Conservation (phyloP, 257 asterid species). For the Sherardia arvensis region DNA sequence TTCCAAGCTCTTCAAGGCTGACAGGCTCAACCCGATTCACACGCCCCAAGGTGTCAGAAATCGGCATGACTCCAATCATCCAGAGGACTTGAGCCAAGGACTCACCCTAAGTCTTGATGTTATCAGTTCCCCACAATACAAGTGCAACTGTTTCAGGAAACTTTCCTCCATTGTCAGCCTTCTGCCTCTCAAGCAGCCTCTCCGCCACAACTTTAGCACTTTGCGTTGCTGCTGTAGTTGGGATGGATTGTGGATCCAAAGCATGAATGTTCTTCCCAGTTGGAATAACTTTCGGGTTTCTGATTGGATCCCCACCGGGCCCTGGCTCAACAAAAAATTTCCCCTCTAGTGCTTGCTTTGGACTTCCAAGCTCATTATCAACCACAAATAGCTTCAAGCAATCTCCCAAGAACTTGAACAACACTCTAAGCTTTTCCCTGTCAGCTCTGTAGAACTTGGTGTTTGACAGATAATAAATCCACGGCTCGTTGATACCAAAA, state of each 20-base stretch:
- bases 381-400: too few species aligned
- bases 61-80: constrained; percentile 86
- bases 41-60: constrained; percentile 70
- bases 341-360: constrained; percentile 91
- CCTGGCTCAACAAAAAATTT: constrained; percentile 94
- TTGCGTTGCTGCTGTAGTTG: constrained; percentile 89
- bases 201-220: constrained; percentile 86
- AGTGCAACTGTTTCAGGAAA: too few species aligned
- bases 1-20: constrained; percentile 88
- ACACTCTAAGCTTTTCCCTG: too few species aligned
- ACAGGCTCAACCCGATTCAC: constrained; percentile 76
- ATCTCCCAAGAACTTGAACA: too few species aligned
- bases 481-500: constrained; percentile 79
- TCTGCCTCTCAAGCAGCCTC: constrained; percentile 91
- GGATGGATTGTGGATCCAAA: constrained; percentile 90
- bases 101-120: constrained; percentile 93
- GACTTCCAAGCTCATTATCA: too few species aligned
- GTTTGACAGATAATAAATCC: constrained; percentile 78
- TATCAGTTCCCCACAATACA: constrained; percentile 99
- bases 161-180: too few species aligned
- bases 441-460: too few species aligned
- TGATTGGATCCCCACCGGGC: constrained; percentile 90
- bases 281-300: constrained; percentile 92
- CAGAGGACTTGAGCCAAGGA: constrained; percentile 89
- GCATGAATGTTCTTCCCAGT: too few species aligned